Base-by-base conservation (phyloP, 1,284 basidiomycete genomes). In the Tranzscheliella williamsii region DNA sequence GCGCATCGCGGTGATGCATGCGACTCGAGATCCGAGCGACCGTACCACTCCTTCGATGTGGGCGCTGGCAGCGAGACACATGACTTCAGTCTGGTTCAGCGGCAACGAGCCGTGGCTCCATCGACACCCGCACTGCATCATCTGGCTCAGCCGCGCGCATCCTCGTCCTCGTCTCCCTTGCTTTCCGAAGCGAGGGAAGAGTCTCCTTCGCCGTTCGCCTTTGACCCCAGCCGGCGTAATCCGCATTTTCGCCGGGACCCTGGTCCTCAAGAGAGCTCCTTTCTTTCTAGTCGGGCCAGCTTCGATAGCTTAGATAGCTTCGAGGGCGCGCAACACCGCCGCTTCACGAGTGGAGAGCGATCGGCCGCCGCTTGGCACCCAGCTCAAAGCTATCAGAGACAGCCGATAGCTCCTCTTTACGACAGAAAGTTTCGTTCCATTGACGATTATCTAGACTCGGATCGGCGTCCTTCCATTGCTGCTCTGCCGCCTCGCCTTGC, bases 121-220 rank as follows among this genome's bases (percentile, higher is more conserved):
- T n/a, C n/a, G n/a, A n/a, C n/a, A n/a, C n/a, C n/a, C n/a, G n/a
- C n/a, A n/a, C n/a, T n/a, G n/a, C n/a, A n/a, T n/a, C n/a, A n/a
- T n/a, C n/a, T n/a, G n/a, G n/a, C n/a, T n/a, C n/a, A n/a, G n/a
- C n/a, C n/a, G n/a, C n/a, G n/a, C n/a, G n/a, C n/a, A n/a, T n/a
- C n/a, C n/a, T n/a, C n/a, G n/a, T n/a, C n/a, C n/a, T n/a, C n/a
- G n/a, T n/a, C n/a, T n/a, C n/a, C n/a, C n/a, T n/a, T n/a, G n/a
- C n/a, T n/a, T 27, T 8, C 26, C 26, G 8, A 8, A 15, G 8
- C 26, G 8, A 27, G 54, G 3, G 27, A 36, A 21, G 44, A 47
- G 16, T 62, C 58, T 12, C 58, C 58, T 23, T 62, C 58, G 5
- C 58, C 58, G 1, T 62, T 62, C 17, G 58, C 58, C 1, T 62